Evolutionary conservation across 495 filamentous ascomycete genomes (phyloP), one percentile per base, ranked within the genome.

Genomic region (Lophium mytilinum): DNA sequence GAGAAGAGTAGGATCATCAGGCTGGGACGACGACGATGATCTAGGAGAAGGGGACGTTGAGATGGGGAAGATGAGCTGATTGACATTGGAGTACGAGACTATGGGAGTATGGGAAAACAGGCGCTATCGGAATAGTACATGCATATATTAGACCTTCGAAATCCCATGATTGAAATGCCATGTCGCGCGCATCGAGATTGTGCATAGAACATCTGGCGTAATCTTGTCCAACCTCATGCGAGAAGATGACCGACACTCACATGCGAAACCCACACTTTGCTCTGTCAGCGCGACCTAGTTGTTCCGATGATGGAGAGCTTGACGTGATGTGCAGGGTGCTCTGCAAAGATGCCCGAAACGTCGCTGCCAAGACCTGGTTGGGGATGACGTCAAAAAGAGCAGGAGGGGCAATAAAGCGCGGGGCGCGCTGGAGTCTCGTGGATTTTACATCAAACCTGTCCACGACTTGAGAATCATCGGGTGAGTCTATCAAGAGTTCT

Each of bases 1-100:
- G 1, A 76, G 80, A 60, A 83, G 81, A 63, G 68, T 88, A 6
- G 72, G 70, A 17, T 72, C 73, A 40, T 64, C 54, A 45, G 78
- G 75, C 33, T 75, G 72, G 71, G 80, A 83, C 54, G 83, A 84
- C 68, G 85, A 80, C 69, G 82, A 83, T 59, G 81, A 83, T 9
- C 41, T 61, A 48, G 75, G 79, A 19, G 73, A 69, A 57, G 80
- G 70, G 5, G 83, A 80, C 68, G 73, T 87, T 57, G 88, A 90
- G 71, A 78, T 85, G 75, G 86, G 82, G 33, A 84, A 86, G 62
- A 63, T 68, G 64, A 72, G 65, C 50, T 75, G 58, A 67, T 18
- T n/a, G 0, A 14, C 6, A 18, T 18, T 8, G 9, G 14, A 1
- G 40, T 14, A 42, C 17, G 1, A 18, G 40, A 42, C 1, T n/a